Evolutionary conservation across 2,329 filamentous ascomycete species (phyloP).

Genomic region (Penicillium vulpinum): DNA sequence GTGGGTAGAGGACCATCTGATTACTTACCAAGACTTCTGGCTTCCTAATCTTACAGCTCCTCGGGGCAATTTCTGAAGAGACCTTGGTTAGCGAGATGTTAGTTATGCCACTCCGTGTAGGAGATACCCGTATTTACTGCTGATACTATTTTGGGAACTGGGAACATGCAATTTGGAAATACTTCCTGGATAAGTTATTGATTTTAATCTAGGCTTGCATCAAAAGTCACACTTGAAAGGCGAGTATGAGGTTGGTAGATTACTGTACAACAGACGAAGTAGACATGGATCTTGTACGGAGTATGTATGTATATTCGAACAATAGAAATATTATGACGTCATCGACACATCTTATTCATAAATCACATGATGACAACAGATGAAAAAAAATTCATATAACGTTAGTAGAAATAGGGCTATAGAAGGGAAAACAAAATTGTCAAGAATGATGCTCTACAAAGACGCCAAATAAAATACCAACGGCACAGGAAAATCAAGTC

Average conservation of each 20-base stretch:
- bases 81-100: background rate
- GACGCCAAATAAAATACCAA: background rate
- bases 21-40: slow-evolving; percentile 5
- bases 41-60: background rate
- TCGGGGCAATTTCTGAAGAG: background rate
- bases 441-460: background rate
- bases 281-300: background rate
- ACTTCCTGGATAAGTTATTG: background rate
- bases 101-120: background rate
- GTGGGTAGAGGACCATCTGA: slow-evolving; percentile 2
- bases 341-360: background rate
- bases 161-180: background rate
- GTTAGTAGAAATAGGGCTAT: background rate
- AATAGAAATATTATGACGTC: background rate
- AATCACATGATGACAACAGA: background rate
- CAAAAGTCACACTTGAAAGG: background rate
- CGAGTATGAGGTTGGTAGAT: background rate
- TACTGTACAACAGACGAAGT: background rate
- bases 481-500: background rate
- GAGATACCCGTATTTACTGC: no score
- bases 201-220: background rate
- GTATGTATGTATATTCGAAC: background rate
- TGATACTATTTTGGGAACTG: no score
- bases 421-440: background rate
- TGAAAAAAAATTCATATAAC: background rate